A percentile compares a stretch with the other conserved stretches of the same genome.
phyloP scores from a whole-genome alignment of 1,139 yeast species.

The Zygoascus sp. region DNA sequence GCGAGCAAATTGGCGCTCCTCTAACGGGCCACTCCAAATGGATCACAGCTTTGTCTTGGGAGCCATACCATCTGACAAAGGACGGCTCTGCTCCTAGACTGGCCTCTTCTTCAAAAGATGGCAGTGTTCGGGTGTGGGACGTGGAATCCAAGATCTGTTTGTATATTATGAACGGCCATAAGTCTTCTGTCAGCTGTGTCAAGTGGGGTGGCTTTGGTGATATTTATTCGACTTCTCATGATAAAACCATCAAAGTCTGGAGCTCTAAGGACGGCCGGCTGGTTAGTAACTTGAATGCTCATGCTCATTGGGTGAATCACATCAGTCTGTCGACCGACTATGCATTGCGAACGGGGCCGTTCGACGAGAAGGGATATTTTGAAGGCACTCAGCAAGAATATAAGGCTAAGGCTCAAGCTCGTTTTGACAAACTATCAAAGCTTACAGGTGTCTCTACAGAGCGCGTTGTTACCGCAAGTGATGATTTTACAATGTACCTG shows the following conservation, averaged over 20 bases:
- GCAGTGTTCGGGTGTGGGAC: slow-evolving; percentile 89
- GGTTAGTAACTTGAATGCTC: slow-evolving; percentile 74
- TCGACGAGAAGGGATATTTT: slow-evolving; percentile 53
- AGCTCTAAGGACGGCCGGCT: slow-evolving; percentile 76
- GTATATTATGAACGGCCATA: slow-evolving; percentile 80
- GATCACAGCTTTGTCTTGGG: slow-evolving; percentile 90
- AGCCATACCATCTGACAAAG: slow-evolving; percentile 77
- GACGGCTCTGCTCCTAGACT: slow-evolving; percentile 65
- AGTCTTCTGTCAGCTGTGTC: slow-evolving; percentile 85
- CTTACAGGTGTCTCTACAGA: slow-evolving; percentile 66
- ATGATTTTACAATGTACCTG: slow-evolving; percentile 94
- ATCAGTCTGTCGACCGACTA: slow-evolving; percentile 87
- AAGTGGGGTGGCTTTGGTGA: slow-evolving; percentile 93
- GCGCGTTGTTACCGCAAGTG: slow-evolving; percentile 89
- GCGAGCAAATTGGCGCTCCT: slow-evolving; percentile 69
- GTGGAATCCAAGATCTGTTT: slow-evolving; percentile 63
- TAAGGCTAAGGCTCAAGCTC: slow-evolving; percentile 52
- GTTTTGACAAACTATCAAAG: slow-evolving; percentile 76
- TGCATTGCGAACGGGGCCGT: slow-evolving; percentile 78
- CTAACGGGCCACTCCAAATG: slow-evolving; percentile 81
- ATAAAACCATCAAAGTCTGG: slow-evolving; percentile 92
- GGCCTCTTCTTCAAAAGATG: slow-evolving; percentile 89
- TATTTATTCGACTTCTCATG: slow-evolving; percentile 89
- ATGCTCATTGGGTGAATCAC: slow-evolving; percentile 98
- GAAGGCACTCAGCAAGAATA: slow-evolving; percentile 48